A percentile compares a stretch with the other conserved stretches of the same genome.
Conservation (phyloP, 1,284 basidiomycete species). For the Hymenochaete sp. region DNA sequence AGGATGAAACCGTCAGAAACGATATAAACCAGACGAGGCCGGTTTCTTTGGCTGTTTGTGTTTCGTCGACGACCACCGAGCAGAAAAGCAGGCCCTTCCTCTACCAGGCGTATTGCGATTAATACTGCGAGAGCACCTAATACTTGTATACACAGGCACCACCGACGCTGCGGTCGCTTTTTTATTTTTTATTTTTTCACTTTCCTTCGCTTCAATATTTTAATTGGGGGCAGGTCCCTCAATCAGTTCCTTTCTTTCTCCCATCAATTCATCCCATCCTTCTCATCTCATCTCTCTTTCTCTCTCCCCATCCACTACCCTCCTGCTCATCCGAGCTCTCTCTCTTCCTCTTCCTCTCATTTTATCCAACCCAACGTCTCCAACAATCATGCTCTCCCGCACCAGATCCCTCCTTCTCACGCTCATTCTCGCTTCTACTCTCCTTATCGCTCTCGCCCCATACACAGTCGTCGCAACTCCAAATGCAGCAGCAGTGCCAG, state of each 20-base stretch:
- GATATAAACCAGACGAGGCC: too few species aligned
- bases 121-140: too few species aligned
- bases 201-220: constrained; percentile 11
- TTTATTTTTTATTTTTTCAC: constrained; percentile 11
- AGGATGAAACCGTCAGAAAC: too few species aligned
- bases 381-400: constrained; percentile 35
- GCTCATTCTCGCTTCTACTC: constrained; percentile 47
- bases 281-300: not conserved
- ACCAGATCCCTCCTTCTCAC: constrained; percentile 33
- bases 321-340: not conserved
- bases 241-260: constrained; percentile 2
- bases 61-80: too few species aligned
- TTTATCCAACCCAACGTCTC: constrained; percentile 2
- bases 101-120: too few species aligned
- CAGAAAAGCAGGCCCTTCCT: too few species aligned
- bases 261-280: constrained; percentile 4
- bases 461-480: constrained; percentile 40
- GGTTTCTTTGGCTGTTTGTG: too few species aligned
- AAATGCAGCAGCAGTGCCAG: constrained; percentile 23
- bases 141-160: too few species aligned
- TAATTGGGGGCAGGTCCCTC: constrained; percentile 11
- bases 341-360: constrained; percentile 10
- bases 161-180: too few species aligned
- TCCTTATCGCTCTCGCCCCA: constrained; percentile 41
- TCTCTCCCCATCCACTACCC: not conserved